Conservation (phyloP, 352 stramenopile species). For the Globisporangium paddicum region DNA sequence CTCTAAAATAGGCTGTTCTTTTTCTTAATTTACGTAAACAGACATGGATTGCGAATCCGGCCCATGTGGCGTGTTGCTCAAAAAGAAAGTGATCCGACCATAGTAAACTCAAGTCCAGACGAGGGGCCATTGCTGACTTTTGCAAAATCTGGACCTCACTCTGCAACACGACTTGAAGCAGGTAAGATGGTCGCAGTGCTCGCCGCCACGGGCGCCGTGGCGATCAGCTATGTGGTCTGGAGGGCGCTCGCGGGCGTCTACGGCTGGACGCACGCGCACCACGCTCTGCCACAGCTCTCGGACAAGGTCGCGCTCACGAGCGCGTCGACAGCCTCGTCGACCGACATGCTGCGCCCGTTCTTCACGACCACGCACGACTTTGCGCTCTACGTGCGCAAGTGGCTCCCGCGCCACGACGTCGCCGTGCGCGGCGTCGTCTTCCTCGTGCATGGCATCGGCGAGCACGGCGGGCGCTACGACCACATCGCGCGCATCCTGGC, state of each 20-base stretch:
- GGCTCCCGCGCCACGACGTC: slow-evolving; percentile 24
- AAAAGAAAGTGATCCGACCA: too few relatives aligned
- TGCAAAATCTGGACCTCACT: too few relatives aligned
- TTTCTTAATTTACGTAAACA: background rate
- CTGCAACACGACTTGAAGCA: background rate
- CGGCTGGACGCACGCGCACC: slow-evolving; percentile 7
- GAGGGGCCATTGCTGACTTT: too few relatives aligned
- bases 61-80: background rate
- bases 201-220: slow-evolving; percentile 8
- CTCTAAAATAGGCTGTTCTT: background rate
- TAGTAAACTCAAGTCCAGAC: too few relatives aligned
- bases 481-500: slow-evolving; percentile 35
- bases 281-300: slow-evolving; percentile 16
- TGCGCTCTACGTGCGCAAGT: slow-evolving; percentile 41
- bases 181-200: slow-evolving; percentile 12
- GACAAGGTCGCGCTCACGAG: background rate
- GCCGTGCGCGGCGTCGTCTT: slow-evolving; percentile 36
- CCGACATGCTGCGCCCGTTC: slow-evolving; percentile 22
- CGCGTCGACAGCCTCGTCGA: background rate
- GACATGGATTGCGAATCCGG: background rate
- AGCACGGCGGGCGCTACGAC: slow-evolving; percentile 48
- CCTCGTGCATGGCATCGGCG: slow-evolving; percentile 49
- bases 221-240: slow-evolving; percentile 11
- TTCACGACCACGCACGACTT: slow-evolving; percentile 36
- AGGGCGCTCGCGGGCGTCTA: slow-evolving; percentile 2